Conservation (phyloP, 345 rosid species). For the Anacardium occidentale region DNA sequence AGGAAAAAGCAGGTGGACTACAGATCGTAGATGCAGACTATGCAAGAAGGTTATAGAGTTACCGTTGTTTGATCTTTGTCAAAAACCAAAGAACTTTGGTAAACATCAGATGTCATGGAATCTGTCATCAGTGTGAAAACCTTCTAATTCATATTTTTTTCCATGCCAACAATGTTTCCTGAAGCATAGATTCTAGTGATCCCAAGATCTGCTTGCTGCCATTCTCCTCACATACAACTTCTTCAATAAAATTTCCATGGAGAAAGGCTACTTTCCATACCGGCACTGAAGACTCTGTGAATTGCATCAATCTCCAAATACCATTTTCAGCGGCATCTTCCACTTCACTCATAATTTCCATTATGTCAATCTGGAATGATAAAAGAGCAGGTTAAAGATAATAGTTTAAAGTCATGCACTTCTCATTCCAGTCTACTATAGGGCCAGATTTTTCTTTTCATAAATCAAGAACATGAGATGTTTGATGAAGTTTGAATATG, state of each 20-base stretch:
- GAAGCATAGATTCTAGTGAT: constrained; percentile 65
- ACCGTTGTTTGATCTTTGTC: constrained; percentile 80
- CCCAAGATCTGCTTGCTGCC: constrained; percentile 96
- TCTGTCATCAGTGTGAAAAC: constrained; percentile 82
- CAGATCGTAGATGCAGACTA: too few relatives aligned
- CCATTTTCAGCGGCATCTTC: constrained; percentile 84
- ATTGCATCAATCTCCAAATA: constrained; percentile 81
- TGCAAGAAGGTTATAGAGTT: constrained; percentile 18
- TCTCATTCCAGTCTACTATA: too few relatives aligned
- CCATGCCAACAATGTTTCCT: constrained; percentile 87
- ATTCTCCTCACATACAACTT: constrained; percentile 88
- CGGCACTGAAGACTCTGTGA: constrained; percentile 83
- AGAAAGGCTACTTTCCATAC: constrained; percentile 83
- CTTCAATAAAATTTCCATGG: constrained; percentile 88
- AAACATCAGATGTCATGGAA: constrained; percentile 65
- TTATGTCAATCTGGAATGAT: too few relatives aligned
- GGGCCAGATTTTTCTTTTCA: too few relatives aligned
- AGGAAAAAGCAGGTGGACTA: too few relatives aligned
- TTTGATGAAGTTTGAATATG: too few relatives aligned
- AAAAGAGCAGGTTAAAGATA: too few relatives aligned
- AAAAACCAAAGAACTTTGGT: constrained; percentile 58
- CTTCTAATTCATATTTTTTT: constrained; percentile 72
- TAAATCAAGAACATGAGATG: too few relatives aligned
- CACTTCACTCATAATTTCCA: too few relatives aligned
- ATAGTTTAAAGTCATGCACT: too few relatives aligned